Evolutionary conservation across 139 green algal species (phyloP).

Genomic region (Chlamydomonas sp.): DNA sequence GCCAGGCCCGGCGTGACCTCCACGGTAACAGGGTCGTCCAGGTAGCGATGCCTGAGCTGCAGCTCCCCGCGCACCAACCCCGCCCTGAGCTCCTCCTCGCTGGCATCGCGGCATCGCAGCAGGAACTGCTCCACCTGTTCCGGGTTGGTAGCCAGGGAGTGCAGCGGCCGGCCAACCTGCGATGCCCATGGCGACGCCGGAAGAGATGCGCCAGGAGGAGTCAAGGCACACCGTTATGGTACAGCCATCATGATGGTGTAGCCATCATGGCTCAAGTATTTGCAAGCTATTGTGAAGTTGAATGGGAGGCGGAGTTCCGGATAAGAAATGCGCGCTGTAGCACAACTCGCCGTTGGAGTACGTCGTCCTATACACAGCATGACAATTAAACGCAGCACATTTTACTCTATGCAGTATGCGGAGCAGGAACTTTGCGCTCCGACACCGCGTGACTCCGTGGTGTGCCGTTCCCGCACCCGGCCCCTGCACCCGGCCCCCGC

Average conservation of each 20-base stretch:
- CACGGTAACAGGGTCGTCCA: neutral
- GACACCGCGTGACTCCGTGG: neutral
- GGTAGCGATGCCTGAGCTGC: slow-evolving; percentile 12
- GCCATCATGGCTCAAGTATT: no score
- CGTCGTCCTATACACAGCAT: neutral
- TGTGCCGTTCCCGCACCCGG: no score
- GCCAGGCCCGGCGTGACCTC: slow-evolving; percentile 4
- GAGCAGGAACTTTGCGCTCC: neutral
- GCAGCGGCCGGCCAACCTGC: neutral
- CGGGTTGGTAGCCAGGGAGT: neutral
- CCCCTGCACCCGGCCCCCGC: no score
- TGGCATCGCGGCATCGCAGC: slow-evolving; percentile 6
- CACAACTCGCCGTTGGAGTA: no score
- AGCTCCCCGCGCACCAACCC: neutral
- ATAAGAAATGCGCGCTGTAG: no score
- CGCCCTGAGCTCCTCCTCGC: neutral
- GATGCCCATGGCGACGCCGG: neutral
- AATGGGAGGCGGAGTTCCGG: no score
- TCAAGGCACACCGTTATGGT: no score
- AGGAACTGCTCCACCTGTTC: neutral
- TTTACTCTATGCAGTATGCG: neutral
- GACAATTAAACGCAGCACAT: no score
- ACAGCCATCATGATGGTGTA: no score
- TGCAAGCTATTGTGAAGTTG: no score
- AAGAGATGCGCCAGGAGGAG: neutral